Conservation (phyloP, 2,329 filamentous ascomycete species). For the Pseudohalonectria lignicola region DNA sequence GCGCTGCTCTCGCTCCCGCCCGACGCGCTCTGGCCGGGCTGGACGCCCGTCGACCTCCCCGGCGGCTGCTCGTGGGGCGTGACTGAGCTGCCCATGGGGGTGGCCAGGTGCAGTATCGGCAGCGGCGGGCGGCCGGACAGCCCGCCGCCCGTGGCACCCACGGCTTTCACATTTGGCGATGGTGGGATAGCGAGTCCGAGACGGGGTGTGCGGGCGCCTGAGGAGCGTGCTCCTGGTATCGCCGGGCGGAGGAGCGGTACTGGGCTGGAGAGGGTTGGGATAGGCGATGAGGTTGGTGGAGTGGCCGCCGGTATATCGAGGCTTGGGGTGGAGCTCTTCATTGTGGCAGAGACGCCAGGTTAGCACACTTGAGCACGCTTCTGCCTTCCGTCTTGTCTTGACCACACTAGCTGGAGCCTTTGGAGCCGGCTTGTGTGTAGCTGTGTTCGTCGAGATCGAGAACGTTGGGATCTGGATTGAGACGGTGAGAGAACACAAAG, state of each 20-base stretch:
- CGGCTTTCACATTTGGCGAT: constrained; percentile 71
- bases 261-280: constrained; percentile 59
- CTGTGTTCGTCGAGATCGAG: no score
- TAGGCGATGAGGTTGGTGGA: constrained; percentile 20
- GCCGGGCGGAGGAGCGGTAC: constrained; percentile 76
- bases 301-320: constrained; percentile 3
- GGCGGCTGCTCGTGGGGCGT: constrained; percentile 57
- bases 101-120: constrained; percentile 75
- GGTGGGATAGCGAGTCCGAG: constrained; percentile 85
- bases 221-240: constrained; percentile 57
- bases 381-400: no score
- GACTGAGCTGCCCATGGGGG: constrained; percentile 72
- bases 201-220: constrained; percentile 57
- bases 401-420: no score
- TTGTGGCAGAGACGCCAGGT: not conserved
- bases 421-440: no score
- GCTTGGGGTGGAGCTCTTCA: constrained; percentile 4
- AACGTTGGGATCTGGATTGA: no score
- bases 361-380: no score
- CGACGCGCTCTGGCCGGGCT: constrained; percentile 54
- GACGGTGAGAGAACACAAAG: not conserved
- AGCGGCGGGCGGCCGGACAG: constrained; percentile 47
- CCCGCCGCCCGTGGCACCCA: constrained; percentile 40
- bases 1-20: constrained; percentile 71
- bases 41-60: constrained; percentile 38